phyloP scores from a whole-genome alignment of 2,329 filamentous ascomycete species.

The Ophiocordyceps camponoti-rufipedis region DNA sequence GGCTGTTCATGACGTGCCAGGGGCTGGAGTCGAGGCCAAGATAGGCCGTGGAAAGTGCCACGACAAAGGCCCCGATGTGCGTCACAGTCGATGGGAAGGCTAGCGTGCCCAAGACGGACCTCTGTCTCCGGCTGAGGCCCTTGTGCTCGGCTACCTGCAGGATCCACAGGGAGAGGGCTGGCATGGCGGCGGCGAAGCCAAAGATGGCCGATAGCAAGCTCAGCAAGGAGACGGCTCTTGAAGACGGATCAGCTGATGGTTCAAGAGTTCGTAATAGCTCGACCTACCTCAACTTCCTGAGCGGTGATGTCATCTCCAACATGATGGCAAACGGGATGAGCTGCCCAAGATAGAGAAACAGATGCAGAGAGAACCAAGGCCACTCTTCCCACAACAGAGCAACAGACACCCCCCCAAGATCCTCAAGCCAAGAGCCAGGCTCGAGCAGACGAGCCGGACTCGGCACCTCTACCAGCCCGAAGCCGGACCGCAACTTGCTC shows the following conservation, averaged over 20 bases:
- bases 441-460: background rate
- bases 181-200: conserved; percentile 3
- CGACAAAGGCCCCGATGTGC: conserved; percentile 3
- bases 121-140: background rate
- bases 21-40: background rate
- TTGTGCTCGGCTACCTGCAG: background rate
- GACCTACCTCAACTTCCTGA: background rate
- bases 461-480: background rate
- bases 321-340: conserved; percentile 1
- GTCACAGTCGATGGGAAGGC: conserved; percentile 1
- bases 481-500: conserved; percentile 3
- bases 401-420: background rate
- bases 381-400: background rate
- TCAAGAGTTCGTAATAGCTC: too few relatives aligned
- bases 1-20: conserved; percentile 2
- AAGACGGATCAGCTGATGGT: background rate
- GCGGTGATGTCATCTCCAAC: background rate
- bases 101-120: background rate
- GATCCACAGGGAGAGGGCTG: conserved; percentile 1
- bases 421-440: background rate
- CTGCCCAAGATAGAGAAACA: conserved; percentile 4
- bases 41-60: conserved; percentile 2
- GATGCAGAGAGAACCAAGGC: conserved; percentile 5
- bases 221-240: background rate
- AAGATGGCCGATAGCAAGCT: background rate